These are phyloP conservation scores for Leishmania arabica DNA, from an alignment of 208 protist species.

Conservation along the genomic window DNA sequence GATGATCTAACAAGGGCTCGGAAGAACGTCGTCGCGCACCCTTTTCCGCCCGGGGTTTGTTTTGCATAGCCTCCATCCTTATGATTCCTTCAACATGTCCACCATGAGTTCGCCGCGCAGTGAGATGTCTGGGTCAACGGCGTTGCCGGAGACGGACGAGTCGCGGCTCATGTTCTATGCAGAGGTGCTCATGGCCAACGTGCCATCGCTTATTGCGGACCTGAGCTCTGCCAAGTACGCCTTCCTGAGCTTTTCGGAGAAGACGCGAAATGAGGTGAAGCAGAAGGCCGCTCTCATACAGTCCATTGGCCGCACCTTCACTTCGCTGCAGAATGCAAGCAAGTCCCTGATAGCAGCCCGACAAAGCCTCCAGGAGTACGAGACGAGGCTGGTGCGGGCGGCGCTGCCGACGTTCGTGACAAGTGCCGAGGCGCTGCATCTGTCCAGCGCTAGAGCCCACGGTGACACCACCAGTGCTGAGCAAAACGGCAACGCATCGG, in stretches of 20 bases:
- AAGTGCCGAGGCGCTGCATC: conserved; percentile 26
- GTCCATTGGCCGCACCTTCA: conserved; percentile 51
- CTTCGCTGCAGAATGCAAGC: conserved; percentile 33
- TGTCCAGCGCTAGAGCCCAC: background rate
- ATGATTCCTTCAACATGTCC: background rate
- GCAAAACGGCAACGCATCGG: background rate
- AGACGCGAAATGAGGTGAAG: conserved; percentile 68
- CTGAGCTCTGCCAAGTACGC: conserved; percentile 74
- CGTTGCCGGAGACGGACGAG: conserved; percentile 40
- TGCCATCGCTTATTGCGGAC: conserved; percentile 55
- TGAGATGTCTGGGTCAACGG: background rate
- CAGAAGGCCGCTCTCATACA: conserved; percentile 65
- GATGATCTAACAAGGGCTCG: background rate
- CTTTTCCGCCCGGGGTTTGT: background rate
- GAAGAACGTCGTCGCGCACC: background rate
- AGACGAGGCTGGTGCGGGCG: conserved; percentile 48
- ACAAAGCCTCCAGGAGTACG: conserved; percentile 26
- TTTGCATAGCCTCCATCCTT: background rate
- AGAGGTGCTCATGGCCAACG: conserved; percentile 71
- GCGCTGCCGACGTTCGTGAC: conserved; percentile 50
- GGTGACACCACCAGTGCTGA: conserved; percentile 6
- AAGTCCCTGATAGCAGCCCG: conserved; percentile 23
- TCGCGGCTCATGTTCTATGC: conserved; percentile 59
- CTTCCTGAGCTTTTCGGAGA: conserved; percentile 69
- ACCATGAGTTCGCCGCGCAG: background rate